These are phyloP conservation scores for Paulownia fortunei DNA, from an alignment of 257 asterid genomes.

Conservation along the genomic window DNA sequence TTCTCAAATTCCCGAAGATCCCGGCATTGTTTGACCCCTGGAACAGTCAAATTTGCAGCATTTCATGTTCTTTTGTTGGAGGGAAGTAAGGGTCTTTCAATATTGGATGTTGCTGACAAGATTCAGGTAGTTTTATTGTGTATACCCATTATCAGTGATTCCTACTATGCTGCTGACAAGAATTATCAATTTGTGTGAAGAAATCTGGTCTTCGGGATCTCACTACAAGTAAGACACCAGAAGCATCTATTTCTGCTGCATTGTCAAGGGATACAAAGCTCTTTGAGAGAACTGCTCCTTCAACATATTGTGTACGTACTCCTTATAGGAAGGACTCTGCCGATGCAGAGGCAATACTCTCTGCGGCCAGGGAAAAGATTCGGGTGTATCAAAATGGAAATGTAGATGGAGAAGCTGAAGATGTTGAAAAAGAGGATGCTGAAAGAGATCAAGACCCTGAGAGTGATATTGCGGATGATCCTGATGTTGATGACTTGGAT, in stretches of 20 bases:
- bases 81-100: slow-evolving; percentile 82
- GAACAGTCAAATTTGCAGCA: slow-evolving; percentile 93
- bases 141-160: slow-evolving; percentile 9
- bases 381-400: slow-evolving; percentile 60
- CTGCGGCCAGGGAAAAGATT: slow-evolving; percentile 75
- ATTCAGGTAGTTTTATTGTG: slow-evolving; percentile 69
- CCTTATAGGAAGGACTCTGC: slow-evolving; percentile 84
- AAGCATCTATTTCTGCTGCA: slow-evolving; percentile 97
- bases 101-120: slow-evolving; percentile 85
- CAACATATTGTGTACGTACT: slow-evolving; percentile 84
- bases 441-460: slow-evolving; percentile 80
- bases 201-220: slow-evolving; percentile 96
- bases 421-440: slow-evolving; percentile 70
- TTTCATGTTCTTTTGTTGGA: slow-evolving; percentile 89
- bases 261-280: slow-evolving; percentile 87
- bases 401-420: slow-evolving; percentile 64
- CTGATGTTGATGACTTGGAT: slow-evolving; percentile 65
- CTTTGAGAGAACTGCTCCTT: slow-evolving; percentile 97
- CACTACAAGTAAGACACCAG: slow-evolving; percentile 93
- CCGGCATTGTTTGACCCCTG: slow-evolving; percentile 91
- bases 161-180: slow-evolving; percentile 30
- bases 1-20: slow-evolving; percentile 76
- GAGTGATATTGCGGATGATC: slow-evolving; percentile 76
- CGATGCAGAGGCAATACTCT: slow-evolving; percentile 65
- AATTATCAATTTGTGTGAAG: slow-evolving; percentile 42